Base-by-base conservation (phyloP, 768 basidiomycete species). In the Calocybe cyanea region DNA sequence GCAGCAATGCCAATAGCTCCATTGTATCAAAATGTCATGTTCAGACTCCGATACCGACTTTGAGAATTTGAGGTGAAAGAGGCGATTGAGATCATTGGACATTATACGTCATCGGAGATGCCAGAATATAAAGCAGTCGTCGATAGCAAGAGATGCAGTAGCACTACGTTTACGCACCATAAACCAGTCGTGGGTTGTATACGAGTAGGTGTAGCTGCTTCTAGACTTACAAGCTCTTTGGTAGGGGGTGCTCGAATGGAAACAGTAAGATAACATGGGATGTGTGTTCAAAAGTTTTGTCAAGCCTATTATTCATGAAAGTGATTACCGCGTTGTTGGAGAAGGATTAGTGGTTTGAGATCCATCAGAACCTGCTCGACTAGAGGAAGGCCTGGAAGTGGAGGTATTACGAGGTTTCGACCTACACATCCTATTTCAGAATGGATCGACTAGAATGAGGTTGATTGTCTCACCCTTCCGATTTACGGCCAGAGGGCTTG, bases 391-490 rank as follows among this genome's bases (percentile, higher is more conserved):
- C 37, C 53, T 47, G 7, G 57, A 54, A 36, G 41, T 47, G 25
- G 48, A 48, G 38, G 58, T 60, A 11, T 62, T 67, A 36, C 58
- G 58, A 35, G 68, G 63, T 38, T 57, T 66, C 24, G 47, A 30
- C 30, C 50, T 59, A 43, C 15, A 41, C 7, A 32, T 14, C 9
- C n/a, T n/a, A n/a, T n/a, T 25, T 45, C 19, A 50, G 25, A 36
- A 21, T 41, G 13, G 24, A 23, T 19, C 18, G 14, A 23, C 10
- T 18, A 10, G 19, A 35, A 39, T 23, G 21, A 24, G 41, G 38
- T 9, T 31, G n/a, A 57, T 68, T 43, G 51, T 74, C 77, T 67
- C 65, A 55, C 78, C 72, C 53, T 66, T 67, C 52, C 14, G 72
- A 65, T 63, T 62, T 66, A 43, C 71, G 70, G 49, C 57, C 62